phyloP scores from a whole-genome alignment of 495 filamentous ascomycete genomes.

The Extremus antarcticus region DNA sequence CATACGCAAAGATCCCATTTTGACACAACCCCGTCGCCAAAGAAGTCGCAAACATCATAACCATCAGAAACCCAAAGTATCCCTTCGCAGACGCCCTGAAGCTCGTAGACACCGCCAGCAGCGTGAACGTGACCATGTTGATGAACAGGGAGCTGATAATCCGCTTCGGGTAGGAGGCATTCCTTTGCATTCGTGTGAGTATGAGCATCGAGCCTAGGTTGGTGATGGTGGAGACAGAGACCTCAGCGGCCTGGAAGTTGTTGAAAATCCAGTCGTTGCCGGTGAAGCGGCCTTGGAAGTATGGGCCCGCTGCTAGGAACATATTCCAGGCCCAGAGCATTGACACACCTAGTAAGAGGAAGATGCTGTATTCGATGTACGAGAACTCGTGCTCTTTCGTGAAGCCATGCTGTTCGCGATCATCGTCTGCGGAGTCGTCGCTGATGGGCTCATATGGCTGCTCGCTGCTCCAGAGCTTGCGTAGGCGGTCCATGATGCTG shows the following conservation, averaged over 20 bases:
- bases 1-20: slow-evolving; percentile 91
- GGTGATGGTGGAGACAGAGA: slow-evolving; percentile 72
- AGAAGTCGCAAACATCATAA: slow-evolving; percentile 69
- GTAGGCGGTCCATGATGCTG: slow-evolving; percentile 27
- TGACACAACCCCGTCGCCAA: slow-evolving; percentile 76
- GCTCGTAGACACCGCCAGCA: slow-evolving; percentile 71
- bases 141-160: slow-evolving; percentile 64
- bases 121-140: slow-evolving; percentile 57
- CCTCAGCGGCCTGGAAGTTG: slow-evolving; percentile 79
- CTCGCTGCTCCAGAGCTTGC: slow-evolving; percentile 16
- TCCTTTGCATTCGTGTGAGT: slow-evolving; percentile 66
- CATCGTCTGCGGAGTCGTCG: slow-evolving; percentile 22
- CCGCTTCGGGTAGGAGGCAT: slow-evolving; percentile 72
- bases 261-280: slow-evolving; percentile 55
- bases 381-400: slow-evolving; percentile 22
- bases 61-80: slow-evolving; percentile 74
- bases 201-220: slow-evolving; percentile 63
- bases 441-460: slow-evolving; percentile 28
- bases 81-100: slow-evolving; percentile 42
- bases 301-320: slow-evolving; percentile 91
- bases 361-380: slow-evolving; percentile 73
- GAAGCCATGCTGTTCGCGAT: slow-evolving; percentile 4
- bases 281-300: slow-evolving; percentile 77
- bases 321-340: slow-evolving; percentile 99
- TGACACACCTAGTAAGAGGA: slow-evolving; percentile 73